These are phyloP conservation scores for Iberis amara DNA, from an alignment of 441 rosid genomes.

Conservation along the genomic window DNA sequence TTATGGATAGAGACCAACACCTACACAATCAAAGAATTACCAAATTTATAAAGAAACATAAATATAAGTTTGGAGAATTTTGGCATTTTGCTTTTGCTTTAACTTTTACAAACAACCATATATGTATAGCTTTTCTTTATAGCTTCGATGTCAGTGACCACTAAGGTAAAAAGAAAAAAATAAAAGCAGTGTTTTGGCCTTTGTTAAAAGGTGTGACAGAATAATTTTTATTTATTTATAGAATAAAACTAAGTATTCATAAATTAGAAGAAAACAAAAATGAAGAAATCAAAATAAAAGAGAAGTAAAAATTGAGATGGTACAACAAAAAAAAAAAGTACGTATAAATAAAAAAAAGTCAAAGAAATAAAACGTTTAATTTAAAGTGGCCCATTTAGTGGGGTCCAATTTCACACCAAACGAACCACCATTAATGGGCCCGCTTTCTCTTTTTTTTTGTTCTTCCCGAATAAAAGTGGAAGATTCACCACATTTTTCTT, in stretches of 20 bases:
- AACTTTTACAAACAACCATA: slow-evolving; percentile 30
- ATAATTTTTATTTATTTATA: neutral
- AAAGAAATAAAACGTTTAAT: slow-evolving; percentile 18
- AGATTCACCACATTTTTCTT: slow-evolving; percentile 23
- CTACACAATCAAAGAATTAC: neutral
- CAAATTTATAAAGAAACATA: slow-evolving; percentile 13
- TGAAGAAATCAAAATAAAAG: neutral
- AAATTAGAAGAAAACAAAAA: slow-evolving; percentile 16
- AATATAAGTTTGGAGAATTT: neutral
- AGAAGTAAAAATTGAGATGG: neutral
- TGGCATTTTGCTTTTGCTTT: slow-evolving; percentile 27
- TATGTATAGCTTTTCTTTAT: slow-evolving; percentile 27
- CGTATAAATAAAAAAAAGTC: slow-evolving; percentile 13
- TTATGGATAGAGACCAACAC: slow-evolving; percentile 13
- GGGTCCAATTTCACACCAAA: slow-evolving; percentile 27
- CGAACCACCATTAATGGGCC: slow-evolving; percentile 18
- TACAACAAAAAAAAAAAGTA: neutral
- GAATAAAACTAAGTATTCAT: slow-evolving; percentile 16
- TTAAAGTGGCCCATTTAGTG: slow-evolving; percentile 20
- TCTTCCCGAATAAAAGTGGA: slow-evolving; percentile 14
- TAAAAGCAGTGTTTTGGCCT: slow-evolving; percentile 34
- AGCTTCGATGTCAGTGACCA: slow-evolving; percentile 34
- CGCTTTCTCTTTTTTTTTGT: slow-evolving; percentile 13
- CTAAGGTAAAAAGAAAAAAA: slow-evolving; percentile 29
- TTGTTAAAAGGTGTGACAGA: slow-evolving; percentile 36